Conservation (phyloP, 768 basidiomycete genomes). For the Suillus ampliporus region DNA sequence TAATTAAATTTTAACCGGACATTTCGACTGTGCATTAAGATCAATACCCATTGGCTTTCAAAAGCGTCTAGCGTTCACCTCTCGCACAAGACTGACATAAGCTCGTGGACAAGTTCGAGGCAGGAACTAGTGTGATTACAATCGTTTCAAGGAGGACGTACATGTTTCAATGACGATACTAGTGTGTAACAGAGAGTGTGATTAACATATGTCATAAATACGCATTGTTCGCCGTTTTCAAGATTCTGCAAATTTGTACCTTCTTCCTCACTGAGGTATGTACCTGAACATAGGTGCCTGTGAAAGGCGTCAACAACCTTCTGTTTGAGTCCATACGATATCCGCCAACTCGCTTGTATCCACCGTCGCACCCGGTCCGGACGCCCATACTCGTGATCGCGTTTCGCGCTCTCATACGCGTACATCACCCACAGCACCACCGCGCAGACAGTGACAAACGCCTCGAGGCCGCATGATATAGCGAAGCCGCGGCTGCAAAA, state of each 20-base stretch:
- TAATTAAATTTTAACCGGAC: background rate
- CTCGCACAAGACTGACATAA: background rate
- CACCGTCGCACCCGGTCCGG: conserved; percentile 51
- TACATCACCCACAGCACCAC: conserved; percentile 65
- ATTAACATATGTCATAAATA: background rate
- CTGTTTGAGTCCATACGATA: conserved; percentile 18
- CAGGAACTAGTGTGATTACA: background rate
- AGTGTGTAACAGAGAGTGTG: background rate
- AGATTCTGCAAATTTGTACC: background rate
- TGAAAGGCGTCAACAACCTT: background rate
- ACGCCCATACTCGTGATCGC: conserved; percentile 59
- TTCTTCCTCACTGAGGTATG: conserved; percentile 11
- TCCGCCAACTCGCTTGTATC: conserved; percentile 73
- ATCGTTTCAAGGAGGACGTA: background rate
- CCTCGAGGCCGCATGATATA: conserved; percentile 56
- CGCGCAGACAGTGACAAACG: conserved; percentile 59
- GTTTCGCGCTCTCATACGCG: conserved; percentile 58
- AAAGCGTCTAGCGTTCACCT: background rate
- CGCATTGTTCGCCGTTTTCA: background rate
- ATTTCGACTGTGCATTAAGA: too few relatives aligned
- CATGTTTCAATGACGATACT: background rate
- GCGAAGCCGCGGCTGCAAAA: conserved; percentile 61
- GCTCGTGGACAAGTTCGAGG: background rate
- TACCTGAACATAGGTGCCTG: conserved; percentile 21
- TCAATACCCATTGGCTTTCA: too few relatives aligned